phyloP scores from a whole-genome alignment of 1,139 yeast genomes.

The Fermentozyma sake region DNA sequence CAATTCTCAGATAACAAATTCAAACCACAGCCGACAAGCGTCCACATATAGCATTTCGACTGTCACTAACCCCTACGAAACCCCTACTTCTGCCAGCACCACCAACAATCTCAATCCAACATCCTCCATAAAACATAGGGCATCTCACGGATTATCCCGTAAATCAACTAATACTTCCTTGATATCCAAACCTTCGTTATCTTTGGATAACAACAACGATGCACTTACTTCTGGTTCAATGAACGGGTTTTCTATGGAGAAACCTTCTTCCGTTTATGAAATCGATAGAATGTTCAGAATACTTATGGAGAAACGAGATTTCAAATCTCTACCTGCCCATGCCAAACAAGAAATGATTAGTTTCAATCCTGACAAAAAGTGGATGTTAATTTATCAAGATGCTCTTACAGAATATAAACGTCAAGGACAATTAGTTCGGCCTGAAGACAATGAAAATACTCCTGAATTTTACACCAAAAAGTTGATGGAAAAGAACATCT shows the following conservation, averaged over 20 bases:
- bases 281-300: slow-evolving; percentile 64
- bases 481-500: slow-evolving; percentile 65
- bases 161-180: slow-evolving; percentile 17
- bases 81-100: slow-evolving; percentile 14
- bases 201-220: slow-evolving; percentile 18
- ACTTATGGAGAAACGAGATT: slow-evolving; percentile 78
- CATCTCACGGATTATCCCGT: slow-evolving; percentile 1
- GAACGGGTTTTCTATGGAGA: slow-evolving; percentile 35
- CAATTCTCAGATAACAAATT: slow-evolving; percentile 25
- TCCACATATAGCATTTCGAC: slow-evolving; percentile 33
- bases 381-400: slow-evolving; percentile 91
- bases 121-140: not conserved
- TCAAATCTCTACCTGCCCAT: slow-evolving; percentile 69
- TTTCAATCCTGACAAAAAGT: slow-evolving; percentile 75
- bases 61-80: slow-evolving; percentile 27
- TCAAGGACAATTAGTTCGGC: slow-evolving; percentile 33
- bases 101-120: slow-evolving; percentile 1
- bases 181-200: slow-evolving; percentile 29
- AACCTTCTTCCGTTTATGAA: slow-evolving; percentile 55
- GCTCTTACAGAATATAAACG: slow-evolving; percentile 70
- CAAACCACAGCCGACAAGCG: slow-evolving; percentile 37
- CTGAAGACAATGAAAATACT: slow-evolving; percentile 40
- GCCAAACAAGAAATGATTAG: slow-evolving; percentile 77
- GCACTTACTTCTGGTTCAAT: slow-evolving; percentile 12
- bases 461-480: slow-evolving; percentile 79